Evolutionary conservation across 2,329 filamentous ascomycete species (phyloP), one percentile per base, ranked within the genome.

Genomic region (Zymoseptoria brevis): DNA sequence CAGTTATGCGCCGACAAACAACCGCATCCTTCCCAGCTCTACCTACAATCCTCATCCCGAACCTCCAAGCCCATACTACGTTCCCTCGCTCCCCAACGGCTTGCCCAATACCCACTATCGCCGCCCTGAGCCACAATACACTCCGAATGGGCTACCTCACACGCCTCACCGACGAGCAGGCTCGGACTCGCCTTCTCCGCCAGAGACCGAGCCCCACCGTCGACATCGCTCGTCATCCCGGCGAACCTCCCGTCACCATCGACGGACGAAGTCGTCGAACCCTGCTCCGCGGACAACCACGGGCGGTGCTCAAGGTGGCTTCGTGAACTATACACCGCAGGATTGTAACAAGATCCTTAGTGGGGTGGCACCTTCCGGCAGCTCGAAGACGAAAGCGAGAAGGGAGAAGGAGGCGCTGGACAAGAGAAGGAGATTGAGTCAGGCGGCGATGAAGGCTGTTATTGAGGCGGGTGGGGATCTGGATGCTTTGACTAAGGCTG

Each of bases 381-480:
- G 87, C 66, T 89, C 85, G 66, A 97, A 97, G 82, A 97, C 94
- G 8, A 96, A 96, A 73, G 90, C 90, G n/a, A 79, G 91, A 57
- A 79, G 94, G 55, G 93, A 97, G 74, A 88, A 90, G 73, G 93
- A 96, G 76, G 90, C 90, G 1, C 80, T 83, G 56, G 93, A 96
- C 70, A 86, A 87, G 74, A 80, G 89, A 67, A 77, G 86, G 66
- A 81, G 82, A 71, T 71, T 92, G 57, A 86, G 82, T 68, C 84
- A 89, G 72, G 84, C 85, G 7, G 86, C 88, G 29, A 75, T 87
- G 63, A 83, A 83, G 72, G 87, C 86, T 8, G 84, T 91, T 0
- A 78, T 83, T 57, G 87, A 86, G 9, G 87, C 85, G 0, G 88
- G 88, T 1, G 89, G 87, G 2, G 86, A 91, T 72, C 58, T 80